Evolutionary conservation across 129 eudicot genomes (phyloP).

Genomic region (Flaveria linearis): DNA sequence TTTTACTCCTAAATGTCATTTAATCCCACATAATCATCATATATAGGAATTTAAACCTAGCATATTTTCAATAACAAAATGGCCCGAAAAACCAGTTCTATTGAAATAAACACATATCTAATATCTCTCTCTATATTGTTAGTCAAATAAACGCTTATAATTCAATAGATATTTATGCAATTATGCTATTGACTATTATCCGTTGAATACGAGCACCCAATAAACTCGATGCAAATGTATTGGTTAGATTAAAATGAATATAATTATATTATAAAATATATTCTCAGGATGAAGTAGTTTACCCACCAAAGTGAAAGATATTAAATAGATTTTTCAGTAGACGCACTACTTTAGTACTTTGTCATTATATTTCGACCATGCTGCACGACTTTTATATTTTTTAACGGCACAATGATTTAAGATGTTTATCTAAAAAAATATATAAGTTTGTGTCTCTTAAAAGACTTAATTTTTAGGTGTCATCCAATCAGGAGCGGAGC

Average conservation of each 20-base stretch:
- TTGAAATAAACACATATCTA: not conserved
- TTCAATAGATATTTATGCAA: not conserved
- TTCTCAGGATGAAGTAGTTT: constrained; percentile 17
- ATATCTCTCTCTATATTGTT: not conserved
- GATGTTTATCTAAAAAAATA: too few relatives aligned
- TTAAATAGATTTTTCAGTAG: not conserved
- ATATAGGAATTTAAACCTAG: too few relatives aligned
- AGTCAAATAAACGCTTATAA: not conserved
- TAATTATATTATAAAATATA: not conserved
- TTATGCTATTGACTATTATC: not conserved
- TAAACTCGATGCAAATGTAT: not conserved
- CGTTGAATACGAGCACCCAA: not conserved
- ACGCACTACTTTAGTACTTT: not conserved
- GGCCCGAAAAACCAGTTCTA: not conserved
- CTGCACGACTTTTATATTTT: not conserved
- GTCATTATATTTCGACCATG: not conserved
- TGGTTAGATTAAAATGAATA: not conserved
- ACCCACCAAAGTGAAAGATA: constrained; percentile 18
- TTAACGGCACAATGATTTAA: too few relatives aligned
- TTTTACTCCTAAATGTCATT: too few relatives aligned
- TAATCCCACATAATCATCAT: too few relatives aligned
- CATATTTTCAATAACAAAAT: too few relatives aligned
- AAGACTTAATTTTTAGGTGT: too few relatives aligned
- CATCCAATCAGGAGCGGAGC: too few relatives aligned
- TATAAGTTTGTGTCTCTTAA: too few relatives aligned